A percentile compares a stretch with the other conserved stretches of the same genome.
Conservation (phyloP, 176 grass and related monocot genomes). For the Urochloa ruziziensis region DNA sequence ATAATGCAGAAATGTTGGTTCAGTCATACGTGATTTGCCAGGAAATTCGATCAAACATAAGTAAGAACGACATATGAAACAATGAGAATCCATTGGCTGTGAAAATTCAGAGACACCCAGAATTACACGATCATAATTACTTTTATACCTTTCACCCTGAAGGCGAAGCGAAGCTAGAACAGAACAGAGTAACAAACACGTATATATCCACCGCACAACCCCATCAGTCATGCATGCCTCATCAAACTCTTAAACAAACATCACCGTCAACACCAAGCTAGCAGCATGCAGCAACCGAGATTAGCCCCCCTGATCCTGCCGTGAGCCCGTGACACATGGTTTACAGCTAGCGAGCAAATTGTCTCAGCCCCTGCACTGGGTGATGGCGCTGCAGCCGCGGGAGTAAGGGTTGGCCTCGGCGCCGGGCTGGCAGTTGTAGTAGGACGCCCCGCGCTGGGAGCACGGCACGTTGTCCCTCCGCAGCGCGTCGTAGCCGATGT, state of each 20-base stretch:
- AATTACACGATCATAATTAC: background rate
- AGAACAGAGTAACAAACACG: background rate
- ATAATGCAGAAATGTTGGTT: background rate
- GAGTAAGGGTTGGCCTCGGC: slow-evolving; percentile 65
- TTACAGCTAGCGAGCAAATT: background rate
- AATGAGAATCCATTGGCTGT: background rate
- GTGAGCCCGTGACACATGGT: no score
- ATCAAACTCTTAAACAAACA: background rate
- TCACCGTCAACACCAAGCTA: background rate
- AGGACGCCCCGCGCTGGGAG: slow-evolving; percentile 69
- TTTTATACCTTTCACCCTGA: background rate
- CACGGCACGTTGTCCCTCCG: slow-evolving; percentile 60
- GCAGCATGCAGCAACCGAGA: background rate
- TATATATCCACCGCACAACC: background rate
- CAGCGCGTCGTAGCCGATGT: slow-evolving; percentile 86
- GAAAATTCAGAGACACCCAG: background rate
- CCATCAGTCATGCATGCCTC: background rate
- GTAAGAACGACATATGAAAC: background rate
- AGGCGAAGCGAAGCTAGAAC: background rate
- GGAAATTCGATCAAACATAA: background rate
- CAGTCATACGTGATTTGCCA: background rate
- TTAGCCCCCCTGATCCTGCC: background rate
- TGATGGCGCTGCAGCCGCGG: slow-evolving; percentile 69
- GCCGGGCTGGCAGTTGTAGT: slow-evolving; percentile 93
- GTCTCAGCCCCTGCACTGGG: slow-evolving; percentile 51